Conservation (phyloP, 305 asterid genomes). For the Coffea humblotiana region DNA sequence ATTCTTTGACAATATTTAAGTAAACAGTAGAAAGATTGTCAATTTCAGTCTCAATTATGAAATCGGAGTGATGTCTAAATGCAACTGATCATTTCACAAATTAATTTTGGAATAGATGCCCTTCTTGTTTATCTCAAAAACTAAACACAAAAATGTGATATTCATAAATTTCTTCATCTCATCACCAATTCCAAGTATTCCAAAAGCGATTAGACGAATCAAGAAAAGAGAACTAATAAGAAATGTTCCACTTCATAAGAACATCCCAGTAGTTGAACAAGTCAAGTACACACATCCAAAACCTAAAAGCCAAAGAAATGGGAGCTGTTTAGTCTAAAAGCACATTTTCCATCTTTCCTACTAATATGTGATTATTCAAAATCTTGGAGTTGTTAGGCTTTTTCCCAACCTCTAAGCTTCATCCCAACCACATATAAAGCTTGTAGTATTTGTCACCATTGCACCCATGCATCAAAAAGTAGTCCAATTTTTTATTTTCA, state of each 20-base stretch:
- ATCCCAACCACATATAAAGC: background rate
- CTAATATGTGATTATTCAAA: background rate
- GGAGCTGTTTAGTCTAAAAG: background rate
- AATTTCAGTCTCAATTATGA: too few relatives aligned
- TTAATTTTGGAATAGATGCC: background rate
- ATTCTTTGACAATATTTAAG: too few relatives aligned
- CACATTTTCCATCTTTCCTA: background rate
- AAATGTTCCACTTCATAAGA: background rate
- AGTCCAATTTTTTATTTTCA: background rate
- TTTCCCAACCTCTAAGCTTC: background rate
- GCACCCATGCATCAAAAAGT: background rate
- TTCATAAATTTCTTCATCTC: background rate
- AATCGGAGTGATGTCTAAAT: background rate
- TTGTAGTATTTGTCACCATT: background rate
- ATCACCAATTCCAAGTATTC: background rate
- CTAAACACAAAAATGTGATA: too few relatives aligned
- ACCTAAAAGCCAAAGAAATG: background rate
- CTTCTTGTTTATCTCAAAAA: background rate
- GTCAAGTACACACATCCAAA: background rate
- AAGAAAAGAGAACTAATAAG: background rate
- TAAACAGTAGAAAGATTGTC: too few relatives aligned
- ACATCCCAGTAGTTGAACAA: background rate
- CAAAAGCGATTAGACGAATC: background rate
- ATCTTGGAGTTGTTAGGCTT: background rate
- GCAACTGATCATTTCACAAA: background rate